A percentile compares a stretch with the other conserved stretches of the same genome.
Conservation (phyloP, 352 stramenopile species). For the Globisporangium spiculum region DNA sequence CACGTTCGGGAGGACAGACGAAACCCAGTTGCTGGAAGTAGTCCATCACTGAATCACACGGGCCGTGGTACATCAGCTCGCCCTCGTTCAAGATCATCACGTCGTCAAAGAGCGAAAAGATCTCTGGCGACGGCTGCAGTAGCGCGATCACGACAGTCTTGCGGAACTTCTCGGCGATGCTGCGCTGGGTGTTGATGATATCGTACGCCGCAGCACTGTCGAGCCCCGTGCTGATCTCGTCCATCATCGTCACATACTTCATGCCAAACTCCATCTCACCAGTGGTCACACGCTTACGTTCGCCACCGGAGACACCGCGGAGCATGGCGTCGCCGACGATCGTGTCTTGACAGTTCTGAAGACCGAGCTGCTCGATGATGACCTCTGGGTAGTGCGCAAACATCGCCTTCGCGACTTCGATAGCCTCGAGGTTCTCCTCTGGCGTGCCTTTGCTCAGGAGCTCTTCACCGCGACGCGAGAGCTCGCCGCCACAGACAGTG, state of each 20-base stretch:
- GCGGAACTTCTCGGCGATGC: conserved; percentile 44
- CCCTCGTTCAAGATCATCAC: conserved; percentile 91
- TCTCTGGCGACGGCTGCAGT: conserved; percentile 90
- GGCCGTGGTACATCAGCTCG: conserved; percentile 84
- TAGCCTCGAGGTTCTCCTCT: conserved; percentile 26
- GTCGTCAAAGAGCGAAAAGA: conserved; percentile 92
- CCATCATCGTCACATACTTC: conserved; percentile 78
- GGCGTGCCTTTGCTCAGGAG: conserved; percentile 30
- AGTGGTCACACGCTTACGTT: conserved; percentile 73
- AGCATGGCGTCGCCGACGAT: conserved; percentile 52
- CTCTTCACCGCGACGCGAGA: conserved; percentile 34
- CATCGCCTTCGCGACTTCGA: conserved; percentile 21
- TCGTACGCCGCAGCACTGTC: conserved; percentile 77
- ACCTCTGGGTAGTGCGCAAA: conserved; percentile 41
- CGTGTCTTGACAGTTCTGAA: conserved; percentile 15
- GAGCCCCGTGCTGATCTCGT: conserved; percentile 91
- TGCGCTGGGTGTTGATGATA: conserved; percentile 51
- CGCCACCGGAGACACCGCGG: conserved; percentile 66
- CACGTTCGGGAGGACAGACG: conserved; percentile 26
- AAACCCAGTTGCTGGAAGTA: conserved; percentile 81
- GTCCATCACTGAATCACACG: conserved; percentile 46
- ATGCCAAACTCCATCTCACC: conserved; percentile 84
- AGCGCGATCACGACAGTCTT: conserved; percentile 74
- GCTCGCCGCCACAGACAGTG: conserved; percentile 36
- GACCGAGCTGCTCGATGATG: conserved; percentile 24